phyloP scores from a whole-genome alignment of 306 rosid species.

The Prosopis cineraria region DNA sequence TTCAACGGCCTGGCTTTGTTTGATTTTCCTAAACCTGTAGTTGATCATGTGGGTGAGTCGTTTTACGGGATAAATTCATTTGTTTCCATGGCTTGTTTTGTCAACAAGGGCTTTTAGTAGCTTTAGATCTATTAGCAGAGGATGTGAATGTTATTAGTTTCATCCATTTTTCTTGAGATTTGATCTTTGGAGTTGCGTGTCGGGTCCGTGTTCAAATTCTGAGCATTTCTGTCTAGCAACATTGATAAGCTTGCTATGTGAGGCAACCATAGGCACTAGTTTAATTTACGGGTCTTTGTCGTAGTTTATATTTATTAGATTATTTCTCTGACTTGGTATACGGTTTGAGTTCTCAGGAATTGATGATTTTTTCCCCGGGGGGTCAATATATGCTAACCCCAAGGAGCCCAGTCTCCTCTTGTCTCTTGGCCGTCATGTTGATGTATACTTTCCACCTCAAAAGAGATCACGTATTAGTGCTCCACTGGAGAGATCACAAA shows the following conservation, averaged over 20 bases:
- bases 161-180: background rate
- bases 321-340: slow-evolving; percentile 26
- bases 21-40: background rate
- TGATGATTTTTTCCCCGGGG: slow-evolving; percentile 78
- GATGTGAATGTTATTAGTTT: background rate
- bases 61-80: background rate
- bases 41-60: slow-evolving; percentile 1
- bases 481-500: slow-evolving; percentile 76
- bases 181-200: background rate
- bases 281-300: background rate
- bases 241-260: too few relatives aligned
- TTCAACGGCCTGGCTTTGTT: background rate
- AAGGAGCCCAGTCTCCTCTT: slow-evolving; percentile 74
- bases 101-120: background rate
- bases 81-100: background rate
- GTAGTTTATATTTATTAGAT: background rate
- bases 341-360: slow-evolving; percentile 58
- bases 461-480: slow-evolving; percentile 74
- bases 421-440: slow-evolving; percentile 72
- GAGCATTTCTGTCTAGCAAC: background rate
- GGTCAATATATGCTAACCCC: slow-evolving; percentile 75
- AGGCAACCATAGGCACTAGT: background rate
- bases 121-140: background rate
- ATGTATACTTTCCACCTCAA: slow-evolving; percentile 60
- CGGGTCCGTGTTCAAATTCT: background rate